Evolutionary conservation across 2,329 filamentous ascomycete genomes (phyloP), one percentile per base, ranked within the genome.

Genomic region (Cercospora sp.): DNA sequence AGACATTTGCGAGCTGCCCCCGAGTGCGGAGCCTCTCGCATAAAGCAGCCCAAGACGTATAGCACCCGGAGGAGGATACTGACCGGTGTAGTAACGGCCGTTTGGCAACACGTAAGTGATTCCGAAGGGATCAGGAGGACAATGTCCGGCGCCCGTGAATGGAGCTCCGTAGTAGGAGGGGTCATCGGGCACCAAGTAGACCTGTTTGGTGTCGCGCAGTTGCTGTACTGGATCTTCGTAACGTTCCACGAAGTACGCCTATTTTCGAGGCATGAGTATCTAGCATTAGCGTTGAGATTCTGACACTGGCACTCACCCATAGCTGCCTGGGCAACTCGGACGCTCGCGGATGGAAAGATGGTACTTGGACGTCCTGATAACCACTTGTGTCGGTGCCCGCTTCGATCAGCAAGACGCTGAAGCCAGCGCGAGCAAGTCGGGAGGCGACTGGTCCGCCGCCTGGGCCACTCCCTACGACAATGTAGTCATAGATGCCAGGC

Each of bases 1-100:
- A 36, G 88, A 87, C 78, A 90, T 88, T 10, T 84, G 83, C 5
- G 84, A 82, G 76, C 86, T 88, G 5, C 86, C 86, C 53, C 86
- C 86, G 0, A 88, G 77, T 2, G 81, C 84, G 23, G 83, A 85
- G 3, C 85, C 82, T 12, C 87, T 83, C 7, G 87, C 86, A 71
- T 89, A 89, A 4, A 85, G 80, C 18, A 84, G 62, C n/a, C 67
- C 67, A 13, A 60, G 45, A 20, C 51, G 60, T n/a, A 12, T 31
- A 1, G 67, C 64, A 4, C 55, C 60, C 1, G 64, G n/a, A 57
- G 67, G 67, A 39, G 85, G 86, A 66, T 81, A 79, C 5, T 83
- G 76, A 12, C 87, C 87, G 12, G 82, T 84, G 72, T 88, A 88
- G 58, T 63, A 61, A 1, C 77, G 75, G 12, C 85, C 86, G 53